Base-by-base conservation (phyloP, 2,329 filamentous ascomycete species). In the Chrysosporium queenslandicum region DNA sequence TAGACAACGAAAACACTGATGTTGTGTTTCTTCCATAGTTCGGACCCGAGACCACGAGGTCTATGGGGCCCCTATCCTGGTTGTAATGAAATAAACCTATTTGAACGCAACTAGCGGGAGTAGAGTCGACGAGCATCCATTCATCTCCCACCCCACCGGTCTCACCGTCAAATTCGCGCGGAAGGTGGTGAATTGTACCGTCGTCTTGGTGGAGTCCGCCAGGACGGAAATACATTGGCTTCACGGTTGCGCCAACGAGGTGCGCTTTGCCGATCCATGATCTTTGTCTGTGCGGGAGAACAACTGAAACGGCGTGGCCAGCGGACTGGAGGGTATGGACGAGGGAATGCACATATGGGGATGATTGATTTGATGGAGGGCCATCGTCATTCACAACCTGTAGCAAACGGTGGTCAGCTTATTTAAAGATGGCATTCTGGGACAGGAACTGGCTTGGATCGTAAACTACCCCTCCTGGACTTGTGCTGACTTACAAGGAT, bases 231-330 rank as follows among this genome's bases (percentile, higher is more conserved):
- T 94, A 95, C 25, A 80, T 77, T 7, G 89, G 89, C 66, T 84
- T 87, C 56, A 94, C 80, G 8, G 86, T 86, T 67, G 91, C 85
- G 53, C 90, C 90, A 62, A 97, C 89, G 64, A 97, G 86, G 70
- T 97, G 92, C 2, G 92, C 92, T 75, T 98, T 98, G 61, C 90
- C 90, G 63, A 98, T 97, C 92, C 92, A 98, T 53, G 89, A 95
- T 57, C 91, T 83, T 71, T 98, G 92, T 5, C 83, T 84, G 67
- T 96, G 81, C 1, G 92, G 92, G 12, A 98, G 80, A 58, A 92
- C 85, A 46, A 98, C 90, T 6, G 88, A 94, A 55, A 97, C 87
- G n/a, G 74, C 77, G 70, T 96, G 91, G 6, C 89, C 89, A 29
- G 84, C 81, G 53, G 75, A 70, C 66, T 88, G 81, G 47, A 92